These are phyloP conservation scores for Zalerion maritima DNA, from an alignment of 495 filamentous ascomycete species.

Conservation along the genomic window DNA sequence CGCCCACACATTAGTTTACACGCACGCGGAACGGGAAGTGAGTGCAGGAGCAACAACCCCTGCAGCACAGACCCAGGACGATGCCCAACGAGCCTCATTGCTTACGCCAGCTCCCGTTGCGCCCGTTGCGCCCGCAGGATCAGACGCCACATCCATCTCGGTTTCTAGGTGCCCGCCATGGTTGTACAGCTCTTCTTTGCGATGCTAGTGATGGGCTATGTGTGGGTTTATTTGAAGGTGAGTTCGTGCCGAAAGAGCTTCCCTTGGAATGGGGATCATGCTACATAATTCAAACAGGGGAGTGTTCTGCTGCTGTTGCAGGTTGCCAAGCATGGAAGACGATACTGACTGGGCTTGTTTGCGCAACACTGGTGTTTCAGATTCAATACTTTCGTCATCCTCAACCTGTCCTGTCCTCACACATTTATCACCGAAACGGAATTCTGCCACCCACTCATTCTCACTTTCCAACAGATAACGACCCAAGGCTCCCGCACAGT, in stretches of 20 bases:
- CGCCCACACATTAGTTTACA: neutral
- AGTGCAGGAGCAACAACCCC: no score
- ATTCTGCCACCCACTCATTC: no score
- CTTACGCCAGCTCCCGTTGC: conserved; percentile 1
- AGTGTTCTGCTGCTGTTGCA: neutral
- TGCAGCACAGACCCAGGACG: no score
- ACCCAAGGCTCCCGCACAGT: no score
- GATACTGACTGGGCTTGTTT: no score
- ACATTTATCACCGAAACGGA: no score
- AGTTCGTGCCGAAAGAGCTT: conserved; percentile 1
- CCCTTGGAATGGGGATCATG: conserved; percentile 2
- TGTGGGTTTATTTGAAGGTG: conserved; percentile 6
- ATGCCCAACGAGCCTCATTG: neutral
- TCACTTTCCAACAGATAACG: no score
- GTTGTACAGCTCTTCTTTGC: conserved; percentile 1
- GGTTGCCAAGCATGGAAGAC: conserved; percentile 1
- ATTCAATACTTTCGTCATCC: no score
- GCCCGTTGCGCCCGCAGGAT: conserved; percentile 1
- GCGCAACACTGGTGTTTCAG: no score
- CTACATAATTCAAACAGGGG: no score
- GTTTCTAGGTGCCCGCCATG: conserved; percentile 3
- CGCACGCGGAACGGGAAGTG: neutral
- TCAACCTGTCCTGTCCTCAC: no score
- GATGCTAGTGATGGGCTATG: conserved; percentile 5
- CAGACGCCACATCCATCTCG: neutral